Percentiles rank a stretch among this genome's conserved stretches.
Conservation (phyloP, 202 grass and related monocot species). For the Setaria viridis region DNA sequence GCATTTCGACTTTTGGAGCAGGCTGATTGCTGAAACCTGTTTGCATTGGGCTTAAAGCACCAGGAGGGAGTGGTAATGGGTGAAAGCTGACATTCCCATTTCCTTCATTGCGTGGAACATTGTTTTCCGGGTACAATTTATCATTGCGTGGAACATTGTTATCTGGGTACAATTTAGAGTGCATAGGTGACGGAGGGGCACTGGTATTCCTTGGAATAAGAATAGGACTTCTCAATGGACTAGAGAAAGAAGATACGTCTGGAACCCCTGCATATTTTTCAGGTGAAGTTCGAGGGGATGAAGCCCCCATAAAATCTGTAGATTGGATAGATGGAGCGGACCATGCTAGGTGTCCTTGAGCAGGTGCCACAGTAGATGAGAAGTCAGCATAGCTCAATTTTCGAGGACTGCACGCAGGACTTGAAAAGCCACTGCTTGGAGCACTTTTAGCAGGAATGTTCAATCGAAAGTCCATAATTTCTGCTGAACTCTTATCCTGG, state of each 20-base stretch:
- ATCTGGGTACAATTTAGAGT: conserved; percentile 64
- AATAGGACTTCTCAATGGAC: conserved; percentile 59
- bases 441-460: conserved; percentile 86
- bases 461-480: conserved; percentile 59
- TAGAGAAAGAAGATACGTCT: conserved; percentile 56
- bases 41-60: conserved; percentile 56
- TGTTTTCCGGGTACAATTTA: conserved; percentile 60
- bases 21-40: conserved; percentile 54
- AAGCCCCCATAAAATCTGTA: conserved; percentile 53
- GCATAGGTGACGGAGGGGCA: conserved; percentile 83
- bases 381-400: conserved; percentile 74
- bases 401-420: conserved; percentile 68
- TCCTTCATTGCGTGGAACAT: conserved; percentile 47
- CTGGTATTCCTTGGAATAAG: conserved; percentile 65
- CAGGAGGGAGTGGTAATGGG: conserved; percentile 83
- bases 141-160: conserved; percentile 32
- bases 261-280: conserved; percentile 64
- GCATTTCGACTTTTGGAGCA: conserved; percentile 55
- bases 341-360: conserved; percentile 58
- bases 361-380: conserved; percentile 28
- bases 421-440: conserved; percentile 74
- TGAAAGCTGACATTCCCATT: conserved; percentile 62
- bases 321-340: conserved; percentile 56
- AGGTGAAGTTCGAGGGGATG: conserved; percentile 54
- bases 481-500: conserved; percentile 62